Evolutionary conservation across 306 rosid genomes (phyloP).

Genomic region (Cercis canadensis): DNA sequence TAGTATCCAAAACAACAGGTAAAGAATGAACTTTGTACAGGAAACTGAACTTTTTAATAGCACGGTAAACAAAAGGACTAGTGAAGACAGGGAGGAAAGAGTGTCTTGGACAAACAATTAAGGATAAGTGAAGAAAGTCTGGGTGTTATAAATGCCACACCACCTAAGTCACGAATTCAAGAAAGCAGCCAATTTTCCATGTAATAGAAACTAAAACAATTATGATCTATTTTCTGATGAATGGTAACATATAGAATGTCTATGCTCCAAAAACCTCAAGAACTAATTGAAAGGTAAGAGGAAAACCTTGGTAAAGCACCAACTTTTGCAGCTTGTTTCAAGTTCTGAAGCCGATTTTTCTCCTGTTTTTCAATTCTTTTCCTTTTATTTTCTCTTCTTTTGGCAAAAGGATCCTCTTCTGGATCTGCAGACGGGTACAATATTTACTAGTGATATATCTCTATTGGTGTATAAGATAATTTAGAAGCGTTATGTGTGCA

Average conservation of each 20-base stretch:
- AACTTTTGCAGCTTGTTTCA: conserved; percentile 82
- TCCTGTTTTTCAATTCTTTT: conserved; percentile 75
- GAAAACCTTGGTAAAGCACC: conserved; percentile 91
- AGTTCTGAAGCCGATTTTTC: conserved; percentile 72
- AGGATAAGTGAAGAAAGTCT: neutral
- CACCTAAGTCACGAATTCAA: neutral
- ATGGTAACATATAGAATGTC: conserved; percentile 7
- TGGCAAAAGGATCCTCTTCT: conserved; percentile 86
- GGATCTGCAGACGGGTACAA: conserved; percentile 60
- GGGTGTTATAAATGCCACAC: neutral
- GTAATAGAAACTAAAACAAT: conserved; percentile 14
- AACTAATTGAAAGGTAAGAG: conserved; percentile 14
- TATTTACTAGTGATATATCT: conserved; percentile 13
- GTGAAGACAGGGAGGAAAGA: neutral
- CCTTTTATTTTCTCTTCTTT: conserved; percentile 76
- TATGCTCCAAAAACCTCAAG: conserved; percentile 17
- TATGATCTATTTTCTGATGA: neutral
- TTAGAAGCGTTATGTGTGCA: neutral
- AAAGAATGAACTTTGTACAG: no score
- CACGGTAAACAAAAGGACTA: no score
- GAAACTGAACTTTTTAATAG: no score
- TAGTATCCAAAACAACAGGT: no score
- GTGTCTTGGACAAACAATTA: neutral
- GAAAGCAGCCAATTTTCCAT: conserved; percentile 17
- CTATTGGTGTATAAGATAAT: conserved; percentile 3